A percentile compares a stretch with the other conserved stretches of the same genome.
Evolutionary conservation across 2,329 filamentous ascomycete species (phyloP).

Genomic region (Chaetomiaceae sp.): DNA sequence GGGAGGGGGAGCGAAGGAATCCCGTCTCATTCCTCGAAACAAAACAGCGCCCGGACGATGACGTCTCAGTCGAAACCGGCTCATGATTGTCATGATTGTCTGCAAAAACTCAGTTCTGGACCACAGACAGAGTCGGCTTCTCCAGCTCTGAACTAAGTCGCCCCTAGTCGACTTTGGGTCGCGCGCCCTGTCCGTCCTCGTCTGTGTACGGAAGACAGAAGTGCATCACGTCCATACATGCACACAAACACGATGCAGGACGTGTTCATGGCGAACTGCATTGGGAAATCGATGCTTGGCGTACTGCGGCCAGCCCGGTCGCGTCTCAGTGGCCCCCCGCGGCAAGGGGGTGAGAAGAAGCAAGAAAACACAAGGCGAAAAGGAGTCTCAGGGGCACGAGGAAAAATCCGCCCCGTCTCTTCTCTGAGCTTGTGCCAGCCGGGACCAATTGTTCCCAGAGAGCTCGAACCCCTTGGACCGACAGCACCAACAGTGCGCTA

Average conservation of each 20-base stretch:
- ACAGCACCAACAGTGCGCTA: not conserved
- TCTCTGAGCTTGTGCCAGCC: not conserved
- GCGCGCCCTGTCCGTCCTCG: not conserved
- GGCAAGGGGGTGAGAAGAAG: conserved; percentile 17
- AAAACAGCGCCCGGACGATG: too few species aligned
- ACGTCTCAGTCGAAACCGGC: too few species aligned
- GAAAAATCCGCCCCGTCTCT: not conserved
- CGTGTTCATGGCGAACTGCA: not conserved
- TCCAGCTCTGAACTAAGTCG: too few species aligned
- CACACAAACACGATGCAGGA: not conserved
- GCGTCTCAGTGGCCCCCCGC: conserved; percentile 9
- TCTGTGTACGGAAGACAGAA: not conserved
- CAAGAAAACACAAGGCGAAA: conserved; percentile 1
- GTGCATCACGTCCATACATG: too few species aligned
- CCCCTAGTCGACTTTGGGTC: too few species aligned
- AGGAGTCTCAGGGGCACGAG: conserved; percentile 3
- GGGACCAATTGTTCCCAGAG: too few species aligned
- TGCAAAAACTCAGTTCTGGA: too few species aligned
- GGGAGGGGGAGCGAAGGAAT: not conserved
- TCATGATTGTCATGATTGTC: too few species aligned
- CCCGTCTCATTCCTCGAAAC: too few species aligned
- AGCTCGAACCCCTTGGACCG: not conserved
- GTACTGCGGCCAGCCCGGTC: conserved; percentile 17
- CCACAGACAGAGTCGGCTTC: too few species aligned
- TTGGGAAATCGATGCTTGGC: conserved; percentile 20